Percentiles rank a stretch among this genome's conserved stretches.
Evolutionary conservation across 768 basidiomycete genomes (phyloP).

Genomic region (Mycena metata): DNA sequence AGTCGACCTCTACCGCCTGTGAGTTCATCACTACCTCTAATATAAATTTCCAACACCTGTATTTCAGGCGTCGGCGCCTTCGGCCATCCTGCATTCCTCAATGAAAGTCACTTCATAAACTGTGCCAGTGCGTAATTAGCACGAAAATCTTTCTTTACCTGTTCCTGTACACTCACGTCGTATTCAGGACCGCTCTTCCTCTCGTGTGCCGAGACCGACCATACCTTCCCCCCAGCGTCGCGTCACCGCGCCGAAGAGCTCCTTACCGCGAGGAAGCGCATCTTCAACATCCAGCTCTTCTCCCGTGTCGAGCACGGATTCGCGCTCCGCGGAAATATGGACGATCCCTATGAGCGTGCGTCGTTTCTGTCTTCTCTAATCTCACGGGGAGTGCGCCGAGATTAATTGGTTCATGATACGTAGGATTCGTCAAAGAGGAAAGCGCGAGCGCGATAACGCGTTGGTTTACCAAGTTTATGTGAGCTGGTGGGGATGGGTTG

Average conservation of each 20-base stretch:
- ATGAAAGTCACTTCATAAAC: constrained; percentile 48
- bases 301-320: constrained; percentile 49
- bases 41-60: neutral
- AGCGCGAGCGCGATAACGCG: constrained; percentile 35
- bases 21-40: neutral
- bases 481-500: neutral
- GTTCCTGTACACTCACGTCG: neutral
- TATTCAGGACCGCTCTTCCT: constrained; percentile 52
- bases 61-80: constrained; percentile 47
- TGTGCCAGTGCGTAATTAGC: constrained; percentile 49
- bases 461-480: constrained; percentile 39
- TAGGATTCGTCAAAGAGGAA: constrained; percentile 39
- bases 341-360: constrained; percentile 36
- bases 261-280: constrained; percentile 51
- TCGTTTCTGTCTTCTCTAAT: neutral
- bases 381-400: no score
- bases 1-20: constrained; percentile 44
- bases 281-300: constrained; percentile 54
- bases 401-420: no score
- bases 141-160: no score
- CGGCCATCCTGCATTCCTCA: constrained; percentile 56
- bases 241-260: constrained; percentile 59
- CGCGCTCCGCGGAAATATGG: constrained; percentile 38
- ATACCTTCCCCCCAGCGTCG: constrained; percentile 52
- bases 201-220: constrained; percentile 59